Evolutionary conservation across 345 rosid genomes (phyloP).

Genomic region (Bruguiera gymnorhiza): DNA sequence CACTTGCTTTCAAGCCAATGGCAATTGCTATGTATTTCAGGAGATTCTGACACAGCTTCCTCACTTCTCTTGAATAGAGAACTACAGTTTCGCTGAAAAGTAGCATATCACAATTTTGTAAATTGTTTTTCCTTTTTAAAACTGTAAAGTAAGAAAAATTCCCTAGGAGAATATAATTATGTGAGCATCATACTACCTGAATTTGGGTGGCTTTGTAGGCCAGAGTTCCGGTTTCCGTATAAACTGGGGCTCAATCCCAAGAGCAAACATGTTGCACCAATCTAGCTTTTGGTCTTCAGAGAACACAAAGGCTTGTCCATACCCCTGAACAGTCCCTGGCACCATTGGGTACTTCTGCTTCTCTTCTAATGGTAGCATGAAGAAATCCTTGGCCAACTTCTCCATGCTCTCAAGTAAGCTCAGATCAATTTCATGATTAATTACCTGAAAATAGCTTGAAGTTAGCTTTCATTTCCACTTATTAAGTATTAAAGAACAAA

Average conservation of each 20-base stretch:
- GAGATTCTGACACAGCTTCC: conserved; percentile 63
- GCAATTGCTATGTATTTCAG: conserved; percentile 54
- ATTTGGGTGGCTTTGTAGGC: conserved; percentile 67
- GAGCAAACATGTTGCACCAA: conserved; percentile 98
- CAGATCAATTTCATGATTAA: conserved; percentile 72
- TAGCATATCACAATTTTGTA: background rate
- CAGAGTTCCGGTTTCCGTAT: conserved; percentile 75
- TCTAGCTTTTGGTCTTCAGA: conserved; percentile 93
- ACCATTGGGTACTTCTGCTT: conserved; percentile 81
- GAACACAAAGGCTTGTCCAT: conserved; percentile 94
- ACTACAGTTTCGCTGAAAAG: conserved; percentile 61
- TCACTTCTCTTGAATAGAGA: conserved; percentile 57
- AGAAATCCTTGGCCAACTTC: conserved; percentile 67
- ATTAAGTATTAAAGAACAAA: background rate
- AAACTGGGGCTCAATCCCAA: conserved; percentile 71
- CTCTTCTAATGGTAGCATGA: conserved; percentile 77
- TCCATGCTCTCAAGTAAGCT: conserved; percentile 57
- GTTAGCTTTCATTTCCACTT: background rate
- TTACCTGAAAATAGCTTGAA: conserved; percentile 41
- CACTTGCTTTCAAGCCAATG: conserved; percentile 52
- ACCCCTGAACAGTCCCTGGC: conserved; percentile 92
- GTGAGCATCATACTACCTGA: conserved; percentile 45
- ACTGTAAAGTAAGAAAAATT: no score
- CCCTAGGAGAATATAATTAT: no score
- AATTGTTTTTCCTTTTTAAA: no score